Evolutionary conservation across 2,329 filamentous ascomycete genomes (phyloP).

Genomic region (Aspergillus texensis): DNA sequence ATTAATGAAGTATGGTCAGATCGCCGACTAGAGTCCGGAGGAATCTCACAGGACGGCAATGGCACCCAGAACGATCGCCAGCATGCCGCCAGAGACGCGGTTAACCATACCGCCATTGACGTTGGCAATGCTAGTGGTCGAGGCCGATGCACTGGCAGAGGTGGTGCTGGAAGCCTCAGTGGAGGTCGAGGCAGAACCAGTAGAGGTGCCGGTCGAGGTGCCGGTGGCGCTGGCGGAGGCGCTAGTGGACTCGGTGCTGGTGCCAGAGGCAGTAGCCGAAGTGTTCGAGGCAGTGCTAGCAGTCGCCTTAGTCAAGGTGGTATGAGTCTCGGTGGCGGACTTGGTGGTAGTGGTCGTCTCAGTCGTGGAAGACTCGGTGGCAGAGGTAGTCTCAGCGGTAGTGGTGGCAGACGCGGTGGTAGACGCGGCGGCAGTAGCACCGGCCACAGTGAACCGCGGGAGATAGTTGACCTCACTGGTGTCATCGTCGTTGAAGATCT

Average conservation of each 20-base stretch:
- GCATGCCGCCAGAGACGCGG: constrained; percentile 38
- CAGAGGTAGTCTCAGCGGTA: constrained; percentile 20
- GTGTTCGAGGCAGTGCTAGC: constrained; percentile 19
- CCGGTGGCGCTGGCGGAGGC: constrained; percentile 20
- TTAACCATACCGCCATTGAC: constrained; percentile 34
- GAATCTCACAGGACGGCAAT: constrained; percentile 38
- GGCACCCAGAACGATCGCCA: constrained; percentile 38
- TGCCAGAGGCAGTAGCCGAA: constrained; percentile 20
- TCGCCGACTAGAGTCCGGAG: neutral
- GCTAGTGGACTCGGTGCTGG: constrained; percentile 9
- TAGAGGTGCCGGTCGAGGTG: constrained; percentile 16
- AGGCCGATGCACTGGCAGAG: constrained; percentile 26
- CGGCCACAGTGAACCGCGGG: constrained; percentile 54
- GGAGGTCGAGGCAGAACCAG: constrained; percentile 14
- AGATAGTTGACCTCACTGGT: constrained; percentile 53
- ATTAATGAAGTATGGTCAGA: neutral
- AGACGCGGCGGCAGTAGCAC: constrained; percentile 43
- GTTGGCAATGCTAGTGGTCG: constrained; percentile 30
- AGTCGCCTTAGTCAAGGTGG: constrained; percentile 23
- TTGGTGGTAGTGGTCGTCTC: constrained; percentile 23
- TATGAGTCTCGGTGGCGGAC: constrained; percentile 23
- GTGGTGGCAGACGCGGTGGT: constrained; percentile 29
- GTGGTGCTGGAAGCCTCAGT: constrained; percentile 24
- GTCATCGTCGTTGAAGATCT: constrained; percentile 55
- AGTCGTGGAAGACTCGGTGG: constrained; percentile 26